Conservation (phyloP, 306 rosid genomes). For the Lathyrus oleraceus region DNA sequence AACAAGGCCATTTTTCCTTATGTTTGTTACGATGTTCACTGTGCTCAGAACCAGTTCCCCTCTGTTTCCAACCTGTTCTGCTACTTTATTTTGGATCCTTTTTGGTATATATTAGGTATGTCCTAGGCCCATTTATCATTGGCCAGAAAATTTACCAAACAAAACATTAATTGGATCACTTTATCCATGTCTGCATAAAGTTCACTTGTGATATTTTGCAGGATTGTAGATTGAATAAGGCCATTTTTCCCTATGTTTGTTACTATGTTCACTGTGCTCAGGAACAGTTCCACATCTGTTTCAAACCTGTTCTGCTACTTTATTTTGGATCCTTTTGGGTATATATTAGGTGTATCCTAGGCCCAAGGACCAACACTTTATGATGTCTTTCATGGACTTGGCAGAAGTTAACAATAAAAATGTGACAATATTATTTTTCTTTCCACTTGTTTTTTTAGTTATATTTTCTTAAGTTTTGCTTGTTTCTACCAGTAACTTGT, state of each 20-base stretch:
- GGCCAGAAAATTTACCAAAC: not conserved
- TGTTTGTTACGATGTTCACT: not conserved
- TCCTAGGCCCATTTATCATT: no score
- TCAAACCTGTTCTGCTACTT: no score
- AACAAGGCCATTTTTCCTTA: not conserved
- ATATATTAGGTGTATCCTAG: no score
- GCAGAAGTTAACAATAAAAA: no score
- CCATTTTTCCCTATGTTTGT: not conserved
- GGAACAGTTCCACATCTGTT: not conserved
- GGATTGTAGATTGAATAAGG: not conserved
- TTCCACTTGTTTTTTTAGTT: not conserved
- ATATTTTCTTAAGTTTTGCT: not conserved
- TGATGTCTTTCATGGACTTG: no score
- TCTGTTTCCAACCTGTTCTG: no score
- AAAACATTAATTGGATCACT: not conserved
- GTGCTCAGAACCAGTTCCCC: not conserved
- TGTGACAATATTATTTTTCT: not conserved
- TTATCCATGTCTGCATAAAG: not conserved
- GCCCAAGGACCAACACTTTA: no score
- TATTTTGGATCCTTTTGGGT: no score
- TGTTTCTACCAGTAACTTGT: slow-evolving; percentile 18
- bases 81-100: no score
- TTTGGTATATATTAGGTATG: no score
- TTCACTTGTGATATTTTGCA: not conserved
- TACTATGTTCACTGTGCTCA: not conserved